These are phyloP conservation scores for Sporothrix brasiliensis DNA, from an alignment of 2,329 filamentous ascomycete genomes.

Conservation along the genomic window DNA sequence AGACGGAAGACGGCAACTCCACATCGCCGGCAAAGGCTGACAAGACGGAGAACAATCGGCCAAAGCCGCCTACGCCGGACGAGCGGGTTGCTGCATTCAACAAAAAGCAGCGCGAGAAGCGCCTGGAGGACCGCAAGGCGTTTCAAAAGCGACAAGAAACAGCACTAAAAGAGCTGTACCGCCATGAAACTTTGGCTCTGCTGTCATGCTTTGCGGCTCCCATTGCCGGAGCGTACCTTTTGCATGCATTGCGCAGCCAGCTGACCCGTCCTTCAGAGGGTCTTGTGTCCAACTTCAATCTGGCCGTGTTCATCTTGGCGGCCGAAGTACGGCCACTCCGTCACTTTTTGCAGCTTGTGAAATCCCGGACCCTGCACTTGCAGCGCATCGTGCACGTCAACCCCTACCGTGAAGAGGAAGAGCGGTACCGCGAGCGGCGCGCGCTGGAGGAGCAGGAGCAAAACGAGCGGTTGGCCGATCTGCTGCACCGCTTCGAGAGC, in stretches of 20 bases:
- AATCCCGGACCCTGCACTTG: conserved; percentile 76
- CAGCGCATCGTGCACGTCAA: conserved; percentile 70
- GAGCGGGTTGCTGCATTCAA: conserved; percentile 29
- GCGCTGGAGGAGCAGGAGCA: conserved; percentile 42
- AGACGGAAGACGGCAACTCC: not conserved
- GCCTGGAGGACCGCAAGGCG: conserved; percentile 38
- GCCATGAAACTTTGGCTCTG: conserved; percentile 75
- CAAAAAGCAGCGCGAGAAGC: conserved; percentile 22
- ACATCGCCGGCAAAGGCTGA: too few relatives aligned
- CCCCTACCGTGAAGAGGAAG: conserved; percentile 44
- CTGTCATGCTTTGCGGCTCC: conserved; percentile 79
- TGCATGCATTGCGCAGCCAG: conserved; percentile 79
- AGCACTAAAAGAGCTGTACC: conserved; percentile 66
- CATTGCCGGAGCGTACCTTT: conserved; percentile 74
- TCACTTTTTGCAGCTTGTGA: conserved; percentile 79
- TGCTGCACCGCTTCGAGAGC: conserved; percentile 68
- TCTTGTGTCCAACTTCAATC: conserved; percentile 87
- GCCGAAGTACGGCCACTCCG: conserved; percentile 82
- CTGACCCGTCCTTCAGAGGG: conserved; percentile 83
- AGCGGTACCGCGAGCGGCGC: conserved; percentile 32
- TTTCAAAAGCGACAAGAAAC: conserved; percentile 36
- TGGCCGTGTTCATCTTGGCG: conserved; percentile 85
- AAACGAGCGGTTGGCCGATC: conserved; percentile 51
- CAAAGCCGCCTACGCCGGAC: conserved; percentile 17
- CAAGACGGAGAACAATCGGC: not conserved